Evolutionary conservation across 1,284 basidiomycete species (phyloP), one percentile per base, ranked within the genome.

Genomic region (Microbotryum lychnidis-dioicae): DNA sequence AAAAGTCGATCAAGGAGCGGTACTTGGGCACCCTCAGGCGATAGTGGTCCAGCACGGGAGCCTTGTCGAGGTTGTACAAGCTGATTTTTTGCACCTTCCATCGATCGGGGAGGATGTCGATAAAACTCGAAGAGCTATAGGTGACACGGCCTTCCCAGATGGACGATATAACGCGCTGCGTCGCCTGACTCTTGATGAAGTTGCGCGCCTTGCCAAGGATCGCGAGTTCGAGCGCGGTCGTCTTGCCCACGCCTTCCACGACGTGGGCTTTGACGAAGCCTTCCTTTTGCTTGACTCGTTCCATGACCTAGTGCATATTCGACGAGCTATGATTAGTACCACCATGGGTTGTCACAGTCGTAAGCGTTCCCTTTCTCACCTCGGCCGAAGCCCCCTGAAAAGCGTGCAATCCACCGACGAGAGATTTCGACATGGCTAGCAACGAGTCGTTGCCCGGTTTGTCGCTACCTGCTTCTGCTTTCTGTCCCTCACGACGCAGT

Each of bases 11-110:
- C 20, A 67, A 45, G 42, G 58, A 47, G 4, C 68, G 65, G 60
- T 67, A 69, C 23, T 72, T 74, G 57, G 68, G 76, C 5, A 76
- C 76, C 31, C 71, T 68, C 6, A 77, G 70, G 2, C 76, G 71
- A 45, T 77, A 72, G 58, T 77, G 76, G 61, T 77, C 75, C 25
- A 77, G 70, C n/a, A 77, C 47, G 5, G 76, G 76, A 0, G 76
- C 75, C 53, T 73, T 71, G 53, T 65, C 60, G 12, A 74, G 72
- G 56, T 76, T 73, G 68, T 77, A 77, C 27, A 77, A 70, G 61
- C 70, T 71, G 50, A 77, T 73, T 10, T 75, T 72, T 51, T 75
- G 71, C 48, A 70, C 70, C 66, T 77, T 77, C 70, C 76, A 77
- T 53, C 72, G 72, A 58, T 77, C 76, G n/a, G 72, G 71, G 25